Evolutionary conservation across 805 yeast species (phyloP).

Genomic region (Metschnikowia peoriensis): DNA sequence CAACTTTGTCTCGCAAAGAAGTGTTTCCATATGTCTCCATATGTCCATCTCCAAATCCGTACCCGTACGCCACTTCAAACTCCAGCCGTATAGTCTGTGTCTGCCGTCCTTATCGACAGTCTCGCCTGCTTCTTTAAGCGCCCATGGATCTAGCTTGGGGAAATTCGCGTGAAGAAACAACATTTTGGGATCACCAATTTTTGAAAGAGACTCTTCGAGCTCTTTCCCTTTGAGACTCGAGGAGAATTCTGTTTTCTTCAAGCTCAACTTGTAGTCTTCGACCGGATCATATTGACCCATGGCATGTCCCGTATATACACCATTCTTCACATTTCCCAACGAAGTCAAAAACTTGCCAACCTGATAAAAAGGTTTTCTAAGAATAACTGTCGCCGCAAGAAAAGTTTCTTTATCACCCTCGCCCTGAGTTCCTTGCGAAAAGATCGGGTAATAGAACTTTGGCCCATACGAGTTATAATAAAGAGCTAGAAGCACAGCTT

Average conservation of each 20-base stretch:
- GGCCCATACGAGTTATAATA: constrained; percentile 62
- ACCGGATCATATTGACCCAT: constrained; percentile 76
- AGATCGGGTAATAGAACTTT: constrained; percentile 39
- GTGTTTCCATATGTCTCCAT: constrained; percentile 56
- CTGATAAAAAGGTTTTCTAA: constrained; percentile 50
- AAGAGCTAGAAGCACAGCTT: constrained; percentile 55
- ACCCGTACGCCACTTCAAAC: constrained; percentile 49
- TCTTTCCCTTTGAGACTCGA: constrained; percentile 7
- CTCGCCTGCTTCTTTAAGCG: constrained; percentile 41
- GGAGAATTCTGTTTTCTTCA: constrained; percentile 10
- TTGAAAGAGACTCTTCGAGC: constrained; percentile 5
- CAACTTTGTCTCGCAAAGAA: constrained; percentile 51
- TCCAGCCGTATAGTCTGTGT: constrained; percentile 58
- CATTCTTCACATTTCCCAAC: constrained; percentile 42
- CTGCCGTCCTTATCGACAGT: constrained; percentile 45
- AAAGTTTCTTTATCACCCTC: constrained; percentile 83
- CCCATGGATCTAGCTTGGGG: constrained; percentile 66
- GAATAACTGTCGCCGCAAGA: constrained; percentile 61
- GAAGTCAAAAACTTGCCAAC: constrained; percentile 52
- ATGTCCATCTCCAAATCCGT: constrained; percentile 58
- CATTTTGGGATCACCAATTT: constrained; percentile 19
- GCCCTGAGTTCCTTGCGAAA: constrained; percentile 53
- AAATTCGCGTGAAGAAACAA: constrained; percentile 64
- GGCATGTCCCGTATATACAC: constrained; percentile 61
- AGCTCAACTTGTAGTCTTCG: constrained; percentile 45